Percentiles rank a stretch among this genome's conserved stretches.
Conservation (phyloP, 2,329 filamentous ascomycete species). For the Xylariaceae sp. region DNA sequence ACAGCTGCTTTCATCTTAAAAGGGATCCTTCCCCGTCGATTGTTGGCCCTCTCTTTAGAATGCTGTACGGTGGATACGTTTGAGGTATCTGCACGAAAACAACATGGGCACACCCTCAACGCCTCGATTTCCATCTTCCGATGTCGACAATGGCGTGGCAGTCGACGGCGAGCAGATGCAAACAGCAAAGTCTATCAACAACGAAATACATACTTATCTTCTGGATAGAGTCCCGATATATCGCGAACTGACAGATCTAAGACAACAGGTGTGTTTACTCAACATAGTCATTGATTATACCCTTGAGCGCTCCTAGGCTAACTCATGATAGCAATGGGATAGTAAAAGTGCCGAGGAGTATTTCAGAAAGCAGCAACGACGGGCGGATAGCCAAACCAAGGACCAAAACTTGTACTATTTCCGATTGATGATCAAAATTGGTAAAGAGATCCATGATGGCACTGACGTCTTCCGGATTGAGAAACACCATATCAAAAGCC, state of each 20-base stretch:
- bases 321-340: conserved; percentile 31
- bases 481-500: background rate
- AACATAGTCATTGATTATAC: background rate
- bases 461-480: conserved; percentile 32
- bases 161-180: background rate
- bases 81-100: background rate
- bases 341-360: conserved; percentile 38
- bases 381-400: conserved; percentile 33
- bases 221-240: conserved; percentile 3
- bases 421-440: conserved; percentile 41
- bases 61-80: background rate
- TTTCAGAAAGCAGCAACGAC: conserved; percentile 38
- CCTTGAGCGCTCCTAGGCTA: background rate
- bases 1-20: background rate
- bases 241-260: background rate
- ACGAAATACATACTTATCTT: conserved; percentile 2
- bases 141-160: background rate
- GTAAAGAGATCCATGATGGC: conserved; percentile 35
- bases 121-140: background rate
- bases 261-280: conserved; percentile 1
- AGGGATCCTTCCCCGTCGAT: background rate
- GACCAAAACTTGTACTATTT: conserved; percentile 33
- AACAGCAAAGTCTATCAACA: background rate
- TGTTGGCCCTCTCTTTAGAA: background rate
- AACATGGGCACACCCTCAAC: background rate